Base-by-base conservation (phyloP, 441 rosid genomes). In the Adansonia grandidieri region DNA sequence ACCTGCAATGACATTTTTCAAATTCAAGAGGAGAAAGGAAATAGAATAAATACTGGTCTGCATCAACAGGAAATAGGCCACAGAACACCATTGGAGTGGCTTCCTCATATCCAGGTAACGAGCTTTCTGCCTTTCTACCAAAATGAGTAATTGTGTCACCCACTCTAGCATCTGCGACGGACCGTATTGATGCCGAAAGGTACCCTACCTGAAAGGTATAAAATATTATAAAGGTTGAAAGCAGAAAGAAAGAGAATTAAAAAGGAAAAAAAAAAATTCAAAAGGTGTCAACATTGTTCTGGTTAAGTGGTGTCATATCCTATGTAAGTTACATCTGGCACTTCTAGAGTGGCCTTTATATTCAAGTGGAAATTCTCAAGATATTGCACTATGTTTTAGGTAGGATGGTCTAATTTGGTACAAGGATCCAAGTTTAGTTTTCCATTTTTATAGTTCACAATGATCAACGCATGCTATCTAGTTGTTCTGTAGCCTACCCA, bases 41-140 rank as follows among this genome's bases (percentile, higher is more conserved):
- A 79, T 63, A 71, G 66, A 73, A 77, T 69, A 72, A 83, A 75
- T 90, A 96, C 97, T 93, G 99, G 90, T 94, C 97, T 50, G 98
- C 98, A 80, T 96, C 99, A 83, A 96, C 93, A 64, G 99, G 99
- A 82, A 96, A 96, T 61, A 96, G 86, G 86, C 99, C 99, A 80
- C 99, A 94, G 80, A 96, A 96, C 87, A 96, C 99, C 97, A 91
- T 94, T 62, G 98, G 97, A 20, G 98, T 94, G 80, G 94, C 97
- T 91, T 96, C 97, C 84, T 87, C 94, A 62, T 96, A 96, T 84
- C 99, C 99, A 76, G 98, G 95, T 74, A 96, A 85, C 10, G 91
- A 89, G 57, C 84, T 87, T 73, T 92, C 89, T 66, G 99, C 99
- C 85, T 74, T 92, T 87, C 93, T 91, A 76, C 79, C 56, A 72